Evolutionary conservation across 2,329 filamentous ascomycete species (phyloP).

Genomic region (Proliferodiscus dingleyae): DNA sequence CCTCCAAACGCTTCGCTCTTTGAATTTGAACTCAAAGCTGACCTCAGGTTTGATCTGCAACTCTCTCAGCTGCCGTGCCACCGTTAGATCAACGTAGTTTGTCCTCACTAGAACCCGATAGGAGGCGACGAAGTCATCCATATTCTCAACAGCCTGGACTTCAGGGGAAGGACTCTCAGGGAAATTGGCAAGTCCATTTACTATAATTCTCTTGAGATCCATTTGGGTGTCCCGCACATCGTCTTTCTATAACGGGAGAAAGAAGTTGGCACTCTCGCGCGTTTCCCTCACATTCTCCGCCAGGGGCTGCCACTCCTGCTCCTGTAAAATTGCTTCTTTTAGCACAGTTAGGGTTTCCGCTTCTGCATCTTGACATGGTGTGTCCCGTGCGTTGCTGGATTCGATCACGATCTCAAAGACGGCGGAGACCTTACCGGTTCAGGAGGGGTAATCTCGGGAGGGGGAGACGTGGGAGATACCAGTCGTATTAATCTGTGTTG

Average conservation of each 20-base stretch:
- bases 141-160: not conserved
- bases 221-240: conserved; percentile 1
- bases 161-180: not conserved
- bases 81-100: not conserved
- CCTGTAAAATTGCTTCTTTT: conserved; percentile 5
- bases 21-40: conserved; percentile 1
- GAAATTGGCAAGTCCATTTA: conserved; percentile 3
- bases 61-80: not conserved
- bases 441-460: conserved; percentile 6
- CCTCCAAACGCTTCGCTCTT: conserved; percentile 3
- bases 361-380: conserved; percentile 7
- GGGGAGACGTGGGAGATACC: conserved; percentile 8
- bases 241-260: conserved; percentile 2
- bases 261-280: conserved; percentile 4
- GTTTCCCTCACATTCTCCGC: conserved; percentile 4
- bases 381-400: conserved; percentile 8
- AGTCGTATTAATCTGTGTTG: conserved; percentile 12
- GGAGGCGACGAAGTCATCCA: not conserved
- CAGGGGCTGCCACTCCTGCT: conserved; percentile 6
- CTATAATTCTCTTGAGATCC: conserved; percentile 4
- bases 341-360: conserved; percentile 7
- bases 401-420: conserved; percentile 8
- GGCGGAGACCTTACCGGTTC: conserved; percentile 8
- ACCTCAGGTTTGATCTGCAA: conserved; percentile 1
- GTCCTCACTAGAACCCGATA: not conserved